phyloP scores from a whole-genome alignment of 305 asterid genomes.

The Fraxinus sp. region DNA sequence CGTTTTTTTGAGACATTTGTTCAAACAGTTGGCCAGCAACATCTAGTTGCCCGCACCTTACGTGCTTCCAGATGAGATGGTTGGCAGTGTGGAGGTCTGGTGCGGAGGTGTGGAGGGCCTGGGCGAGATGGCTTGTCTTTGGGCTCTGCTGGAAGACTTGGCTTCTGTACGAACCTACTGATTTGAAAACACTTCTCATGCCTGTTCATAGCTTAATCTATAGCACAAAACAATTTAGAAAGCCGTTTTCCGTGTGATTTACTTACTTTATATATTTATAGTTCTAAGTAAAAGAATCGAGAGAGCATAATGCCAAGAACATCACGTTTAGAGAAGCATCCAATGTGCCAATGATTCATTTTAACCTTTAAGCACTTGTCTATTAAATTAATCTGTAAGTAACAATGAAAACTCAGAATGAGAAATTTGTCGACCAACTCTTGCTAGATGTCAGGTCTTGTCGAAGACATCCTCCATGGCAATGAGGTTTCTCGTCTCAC shows the following conservation, averaged over 20 bases:
- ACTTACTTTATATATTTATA: neutral
- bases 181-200: conserved; percentile 20
- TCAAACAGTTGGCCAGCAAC: too few species aligned
- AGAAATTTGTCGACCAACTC: neutral
- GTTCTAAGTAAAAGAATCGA: neutral
- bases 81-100: conserved; percentile 46
- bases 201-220: neutral
- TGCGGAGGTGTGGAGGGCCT: conserved; percentile 16
- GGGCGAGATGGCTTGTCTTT: conserved; percentile 26
- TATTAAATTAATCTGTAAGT: neutral
- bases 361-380: neutral
- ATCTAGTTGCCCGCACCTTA: conserved; percentile 35
- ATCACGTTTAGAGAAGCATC: neutral
- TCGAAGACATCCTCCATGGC: neutral
- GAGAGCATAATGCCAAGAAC: neutral
- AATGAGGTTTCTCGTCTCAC: neutral
- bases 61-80: conserved; percentile 45
- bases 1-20: conserved; percentile 47
- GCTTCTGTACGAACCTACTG: neutral
- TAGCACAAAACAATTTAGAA: neutral
- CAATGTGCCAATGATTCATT: neutral
- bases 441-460: neutral
- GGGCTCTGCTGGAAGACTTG: neutral
- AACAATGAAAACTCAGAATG: neutral
- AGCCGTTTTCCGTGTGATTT: neutral